Evolutionary conservation across 805 yeast genomes (phyloP).

Genomic region (Candida insectorum): DNA sequence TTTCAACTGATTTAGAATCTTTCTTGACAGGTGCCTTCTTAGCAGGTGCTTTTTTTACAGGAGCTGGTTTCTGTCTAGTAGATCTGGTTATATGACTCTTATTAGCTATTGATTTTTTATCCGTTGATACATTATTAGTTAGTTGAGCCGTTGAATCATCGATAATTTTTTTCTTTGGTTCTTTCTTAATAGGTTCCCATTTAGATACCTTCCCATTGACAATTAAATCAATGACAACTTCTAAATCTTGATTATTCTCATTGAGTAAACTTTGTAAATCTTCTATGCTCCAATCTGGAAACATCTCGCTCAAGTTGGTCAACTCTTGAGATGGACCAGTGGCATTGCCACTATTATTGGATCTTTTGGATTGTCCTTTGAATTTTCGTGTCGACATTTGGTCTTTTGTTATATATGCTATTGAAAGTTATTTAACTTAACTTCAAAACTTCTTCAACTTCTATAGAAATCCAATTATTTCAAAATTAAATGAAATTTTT

Average conservation of each 20-base stretch:
- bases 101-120: too few species aligned
- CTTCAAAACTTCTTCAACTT: too few species aligned
- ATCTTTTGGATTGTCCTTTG: constrained; percentile 48
- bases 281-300: constrained; percentile 91
- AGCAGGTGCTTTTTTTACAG: neutral
- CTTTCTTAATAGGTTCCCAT: constrained; percentile 92
- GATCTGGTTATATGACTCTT: too few species aligned
- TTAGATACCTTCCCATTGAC: constrained; percentile 85
- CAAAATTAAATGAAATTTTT: constrained; percentile 8
- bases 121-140: too few species aligned
- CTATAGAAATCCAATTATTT: too few species aligned
- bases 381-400: constrained; percentile 31
- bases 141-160: too few species aligned
- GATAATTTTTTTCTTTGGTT: constrained; percentile 40
- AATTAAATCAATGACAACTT: constrained; percentile 79
- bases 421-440: too few species aligned
- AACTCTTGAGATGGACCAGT: constrained; percentile 18
- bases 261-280: constrained; percentile 74
- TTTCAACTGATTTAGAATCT: neutral
- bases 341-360: constrained; percentile 19
- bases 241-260: constrained; percentile 73
- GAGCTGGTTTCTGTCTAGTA: too few species aligned
- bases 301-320: constrained; percentile 74
- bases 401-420: too few species aligned
- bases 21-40: constrained; percentile 2